Conservation (phyloP, 2,329 filamentous ascomycete genomes). For the Colletotrichum cereale region DNA sequence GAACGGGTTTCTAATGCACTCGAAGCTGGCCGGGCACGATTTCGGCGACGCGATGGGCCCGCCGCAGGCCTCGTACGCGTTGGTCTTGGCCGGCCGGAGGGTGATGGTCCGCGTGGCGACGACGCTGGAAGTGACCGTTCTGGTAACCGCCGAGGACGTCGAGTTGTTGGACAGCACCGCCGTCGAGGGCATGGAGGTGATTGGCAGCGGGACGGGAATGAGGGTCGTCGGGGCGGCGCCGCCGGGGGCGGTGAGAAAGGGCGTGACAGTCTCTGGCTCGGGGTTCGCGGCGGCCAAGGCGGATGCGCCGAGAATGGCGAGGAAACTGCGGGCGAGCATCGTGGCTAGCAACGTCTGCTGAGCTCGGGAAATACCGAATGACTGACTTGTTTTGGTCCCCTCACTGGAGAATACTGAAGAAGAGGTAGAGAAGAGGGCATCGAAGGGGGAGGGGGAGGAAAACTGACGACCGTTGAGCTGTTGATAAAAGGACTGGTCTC, state of each 20-base stretch:
- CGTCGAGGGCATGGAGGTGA: not conserved
- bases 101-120: not conserved
- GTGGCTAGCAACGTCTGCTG: not conserved
- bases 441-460: no score
- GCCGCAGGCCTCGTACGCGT: constrained; percentile 49
- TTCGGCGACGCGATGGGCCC: constrained; percentile 45
- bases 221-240: not conserved
- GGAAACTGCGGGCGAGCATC: constrained; percentile 7
- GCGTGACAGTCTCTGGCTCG: not conserved
- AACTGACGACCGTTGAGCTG: not conserved
- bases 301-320: constrained; percentile 28
- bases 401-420: no score
- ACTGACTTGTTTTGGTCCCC: not conserved
- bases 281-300: constrained; percentile 13
- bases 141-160: not conserved
- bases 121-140: not conserved
- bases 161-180: no score
- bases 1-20: constrained; percentile 52
- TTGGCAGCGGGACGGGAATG: not conserved
- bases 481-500: constrained; percentile 1
- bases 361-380: not conserved
- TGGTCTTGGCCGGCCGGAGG: constrained; percentile 15
- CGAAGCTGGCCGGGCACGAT: constrained; percentile 44
- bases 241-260: not conserved
- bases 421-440: not conserved